A percentile compares a stretch with the other conserved stretches of the same genome.
phyloP scores from a whole-genome alignment of 169 alveolate species.

The Plasmodium cynomolgi region DNA sequence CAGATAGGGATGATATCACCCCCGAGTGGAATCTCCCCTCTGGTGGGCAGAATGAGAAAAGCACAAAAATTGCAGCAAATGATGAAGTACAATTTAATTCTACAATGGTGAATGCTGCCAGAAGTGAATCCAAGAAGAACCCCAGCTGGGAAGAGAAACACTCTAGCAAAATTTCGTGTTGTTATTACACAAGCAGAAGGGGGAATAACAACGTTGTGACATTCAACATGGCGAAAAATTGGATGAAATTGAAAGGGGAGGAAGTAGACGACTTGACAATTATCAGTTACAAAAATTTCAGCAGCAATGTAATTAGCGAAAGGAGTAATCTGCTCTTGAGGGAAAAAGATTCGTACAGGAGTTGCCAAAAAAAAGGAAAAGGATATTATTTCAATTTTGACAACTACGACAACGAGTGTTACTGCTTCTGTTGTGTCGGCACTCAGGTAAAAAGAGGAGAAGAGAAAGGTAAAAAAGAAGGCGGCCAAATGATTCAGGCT shows the following conservation, averaged over 20 bases:
- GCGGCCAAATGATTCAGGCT: not conserved
- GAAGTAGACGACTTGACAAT: constrained; percentile 46
- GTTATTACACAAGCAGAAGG: constrained; percentile 19
- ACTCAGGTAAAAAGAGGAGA: not conserved
- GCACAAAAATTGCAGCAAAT: not conserved
- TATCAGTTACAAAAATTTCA: constrained; percentile 17
- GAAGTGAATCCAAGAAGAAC: not conserved
- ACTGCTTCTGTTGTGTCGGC: constrained; percentile 3
- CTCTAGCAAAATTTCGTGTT: not conserved
- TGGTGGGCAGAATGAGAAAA: not conserved
- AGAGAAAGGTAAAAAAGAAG: not conserved
- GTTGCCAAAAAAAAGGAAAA: not conserved
- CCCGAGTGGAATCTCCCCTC: not conserved
- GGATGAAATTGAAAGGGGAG: constrained; percentile 58
- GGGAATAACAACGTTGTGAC: constrained; percentile 23
- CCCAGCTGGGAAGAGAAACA: not conserved
- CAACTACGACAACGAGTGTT: constrained; percentile 61
- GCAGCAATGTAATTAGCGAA: constrained; percentile 20
- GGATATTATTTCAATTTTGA: not conserved
- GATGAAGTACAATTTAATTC: not conserved
- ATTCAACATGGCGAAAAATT: constrained; percentile 42
- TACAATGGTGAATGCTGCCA: not conserved
- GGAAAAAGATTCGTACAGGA: not conserved
- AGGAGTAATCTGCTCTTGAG: not conserved
- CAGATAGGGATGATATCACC: not conserved